These are phyloP conservation scores for Colletotrichum chrysophilum DNA, from an alignment of 2,329 filamentous ascomycete species.

Conservation along the genomic window DNA sequence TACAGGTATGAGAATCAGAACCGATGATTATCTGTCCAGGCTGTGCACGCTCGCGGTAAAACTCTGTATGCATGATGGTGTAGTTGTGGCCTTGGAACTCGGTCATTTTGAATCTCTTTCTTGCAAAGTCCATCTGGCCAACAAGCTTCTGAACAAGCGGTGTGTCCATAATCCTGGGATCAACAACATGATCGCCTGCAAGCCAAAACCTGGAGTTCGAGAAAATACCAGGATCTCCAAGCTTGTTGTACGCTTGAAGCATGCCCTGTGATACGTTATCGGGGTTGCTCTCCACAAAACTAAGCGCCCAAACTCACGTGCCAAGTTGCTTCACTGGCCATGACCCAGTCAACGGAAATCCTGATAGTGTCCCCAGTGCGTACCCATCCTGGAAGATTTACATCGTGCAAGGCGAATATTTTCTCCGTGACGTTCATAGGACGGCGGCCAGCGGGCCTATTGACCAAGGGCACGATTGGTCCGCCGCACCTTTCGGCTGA, in stretches of 20 bases:
- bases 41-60: conserved; percentile 39
- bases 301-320: conserved; percentile 27
- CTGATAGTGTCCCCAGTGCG: conserved; percentile 43
- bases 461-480: not conserved
- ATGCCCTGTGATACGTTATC: not conserved
- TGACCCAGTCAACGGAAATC: conserved; percentile 50
- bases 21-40: conserved; percentile 43
- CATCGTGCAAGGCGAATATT: conserved; percentile 47
- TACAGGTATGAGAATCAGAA: conserved; percentile 44
- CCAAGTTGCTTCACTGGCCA: conserved; percentile 49
- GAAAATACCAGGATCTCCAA: conserved; percentile 5
- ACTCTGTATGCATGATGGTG: conserved; percentile 47
- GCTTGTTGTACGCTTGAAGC: conserved; percentile 12
- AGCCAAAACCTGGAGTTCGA: conserved; percentile 43
- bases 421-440: conserved; percentile 49
- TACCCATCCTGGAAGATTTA: conserved; percentile 36
- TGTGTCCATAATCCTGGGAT: conserved; percentile 33
- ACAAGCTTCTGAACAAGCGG: conserved; percentile 9
- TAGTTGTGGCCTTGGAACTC: conserved; percentile 38
- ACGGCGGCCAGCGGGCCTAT: not conserved
- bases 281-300: conserved; percentile 3
- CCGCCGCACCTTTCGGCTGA: not conserved
- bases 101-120: conserved; percentile 13
- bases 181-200: conserved; percentile 52
- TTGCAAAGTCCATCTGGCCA: conserved; percentile 1